Conservation (phyloP, 441 rosid species). For the Croton setiger region DNA sequence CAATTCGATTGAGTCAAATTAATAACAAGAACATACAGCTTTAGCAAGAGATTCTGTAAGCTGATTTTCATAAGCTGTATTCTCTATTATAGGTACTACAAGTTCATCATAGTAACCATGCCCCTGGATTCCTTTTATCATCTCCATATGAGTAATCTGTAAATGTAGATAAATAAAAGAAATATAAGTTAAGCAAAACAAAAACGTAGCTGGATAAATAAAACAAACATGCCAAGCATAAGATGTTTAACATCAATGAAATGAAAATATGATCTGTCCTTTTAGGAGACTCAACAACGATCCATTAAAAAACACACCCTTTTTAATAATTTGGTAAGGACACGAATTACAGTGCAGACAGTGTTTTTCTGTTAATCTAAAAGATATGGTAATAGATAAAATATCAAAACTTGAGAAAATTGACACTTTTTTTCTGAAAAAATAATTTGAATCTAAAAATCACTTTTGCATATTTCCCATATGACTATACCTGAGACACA, state of each 20-base stretch:
- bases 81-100: slow-evolving; percentile 93
- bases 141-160: slow-evolving; percentile 97
- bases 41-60: slow-evolving; percentile 86
- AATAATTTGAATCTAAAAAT: neutral
- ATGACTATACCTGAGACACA: neutral
- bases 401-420: too few species aligned
- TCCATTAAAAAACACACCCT: neutral
- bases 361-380: neutral
- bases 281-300: neutral
- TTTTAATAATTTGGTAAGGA: neutral
- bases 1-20: neutral
- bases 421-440: neutral
- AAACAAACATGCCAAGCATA: neutral
- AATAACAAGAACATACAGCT: slow-evolving; percentile 52
- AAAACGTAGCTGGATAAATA: slow-evolving; percentile 8
- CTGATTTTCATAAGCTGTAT: slow-evolving; percentile 87
- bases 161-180: slow-evolving; percentile 20
- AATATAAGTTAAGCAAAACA: slow-evolving; percentile 10
- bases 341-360: neutral
- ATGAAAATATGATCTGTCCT: neutral
- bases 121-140: slow-evolving; percentile 98
- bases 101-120: slow-evolving; percentile 96
- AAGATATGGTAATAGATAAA: neutral
- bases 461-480: neutral
- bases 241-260: neutral